These are phyloP conservation scores for Ophiocordyceps robertsii DNA, from an alignment of 2,329 filamentous ascomycete species.

Conservation along the genomic window DNA sequence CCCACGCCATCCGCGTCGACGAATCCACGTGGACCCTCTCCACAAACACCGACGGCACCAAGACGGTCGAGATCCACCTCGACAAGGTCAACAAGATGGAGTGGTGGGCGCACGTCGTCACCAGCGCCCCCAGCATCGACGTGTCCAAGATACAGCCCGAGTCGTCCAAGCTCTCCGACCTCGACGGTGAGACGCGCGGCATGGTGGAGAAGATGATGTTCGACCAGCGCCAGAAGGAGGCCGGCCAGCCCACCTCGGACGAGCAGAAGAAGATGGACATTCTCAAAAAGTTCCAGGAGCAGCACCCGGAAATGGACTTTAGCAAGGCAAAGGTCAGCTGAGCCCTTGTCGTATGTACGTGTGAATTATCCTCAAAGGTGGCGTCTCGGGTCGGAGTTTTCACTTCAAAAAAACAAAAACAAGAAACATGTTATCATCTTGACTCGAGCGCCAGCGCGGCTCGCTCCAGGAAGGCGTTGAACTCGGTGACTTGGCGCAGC, in stretches of 20 bases:
- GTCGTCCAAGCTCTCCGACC: slow-evolving; percentile 77
- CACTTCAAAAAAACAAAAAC: not conserved
- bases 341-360: not conserved
- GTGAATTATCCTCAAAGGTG: not conserved
- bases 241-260: slow-evolving; percentile 76
- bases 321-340: slow-evolving; percentile 53
- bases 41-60: slow-evolving; percentile 53
- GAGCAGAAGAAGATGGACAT: slow-evolving; percentile 94
- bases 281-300: slow-evolving; percentile 78
- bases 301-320: slow-evolving; percentile 64
- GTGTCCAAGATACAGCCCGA: slow-evolving; percentile 91
- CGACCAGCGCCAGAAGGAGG: slow-evolving; percentile 94
- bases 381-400: not conserved
- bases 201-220: slow-evolving; percentile 99
- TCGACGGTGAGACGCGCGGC: slow-evolving; percentile 84
- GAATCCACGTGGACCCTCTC: slow-evolving; percentile 93
- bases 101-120: slow-evolving; percentile 95
- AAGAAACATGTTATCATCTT: slow-evolving; percentile 14
- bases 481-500: slow-evolving; percentile 43
- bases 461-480: slow-evolving; percentile 51
- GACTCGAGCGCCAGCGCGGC: slow-evolving; percentile 42
- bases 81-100: slow-evolving; percentile 96
- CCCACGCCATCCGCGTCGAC: slow-evolving; percentile 65
- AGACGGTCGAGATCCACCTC: slow-evolving; percentile 66
- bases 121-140: slow-evolving; percentile 78